A percentile compares a stretch with the other conserved stretches of the same genome.
These are phyloP conservation scores for Salix koriyanagi DNA, from an alignment of 345 rosid species.

Conservation along the genomic window DNA sequence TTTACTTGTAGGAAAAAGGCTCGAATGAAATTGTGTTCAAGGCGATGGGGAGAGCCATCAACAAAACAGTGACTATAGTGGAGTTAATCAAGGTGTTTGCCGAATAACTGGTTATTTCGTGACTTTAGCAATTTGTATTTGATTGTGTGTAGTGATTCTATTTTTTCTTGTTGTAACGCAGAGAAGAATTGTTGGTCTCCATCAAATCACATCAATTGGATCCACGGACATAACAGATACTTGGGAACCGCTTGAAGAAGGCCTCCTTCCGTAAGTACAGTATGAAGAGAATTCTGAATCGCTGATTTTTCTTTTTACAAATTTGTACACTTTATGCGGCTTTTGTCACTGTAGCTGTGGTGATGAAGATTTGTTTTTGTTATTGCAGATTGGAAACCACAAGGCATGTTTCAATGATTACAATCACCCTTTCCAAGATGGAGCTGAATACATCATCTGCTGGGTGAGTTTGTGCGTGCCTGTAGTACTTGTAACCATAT, in stretches of 20 bases:
- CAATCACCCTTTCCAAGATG: constrained; percentile 68
- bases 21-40: constrained; percentile 73
- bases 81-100: constrained; percentile 74
- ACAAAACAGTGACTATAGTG: constrained; percentile 87
- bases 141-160: background rate
- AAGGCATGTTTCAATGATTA: constrained; percentile 97
- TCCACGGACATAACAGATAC: constrained; percentile 87
- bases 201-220: constrained; percentile 81
- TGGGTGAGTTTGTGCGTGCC: constrained; percentile 53
- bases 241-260: constrained; percentile 97
- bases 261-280: constrained; percentile 77
- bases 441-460: constrained; percentile 64
- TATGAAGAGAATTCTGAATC: background rate
- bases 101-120: background rate
- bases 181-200: constrained; percentile 94
- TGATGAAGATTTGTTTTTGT: background rate
- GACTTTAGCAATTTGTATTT: background rate
- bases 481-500: background rate
- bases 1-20: constrained; percentile 57
- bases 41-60: constrained; percentile 99
- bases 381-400: constrained; percentile 79
- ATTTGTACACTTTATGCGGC: background rate
- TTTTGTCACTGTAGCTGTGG: background rate
- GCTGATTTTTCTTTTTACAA: background rate
- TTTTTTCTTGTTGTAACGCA: constrained; percentile 26